These are phyloP conservation scores for Amoebophrya sp. DNA, from an alignment of 169 alveolate species.

Conservation along the genomic window DNA sequence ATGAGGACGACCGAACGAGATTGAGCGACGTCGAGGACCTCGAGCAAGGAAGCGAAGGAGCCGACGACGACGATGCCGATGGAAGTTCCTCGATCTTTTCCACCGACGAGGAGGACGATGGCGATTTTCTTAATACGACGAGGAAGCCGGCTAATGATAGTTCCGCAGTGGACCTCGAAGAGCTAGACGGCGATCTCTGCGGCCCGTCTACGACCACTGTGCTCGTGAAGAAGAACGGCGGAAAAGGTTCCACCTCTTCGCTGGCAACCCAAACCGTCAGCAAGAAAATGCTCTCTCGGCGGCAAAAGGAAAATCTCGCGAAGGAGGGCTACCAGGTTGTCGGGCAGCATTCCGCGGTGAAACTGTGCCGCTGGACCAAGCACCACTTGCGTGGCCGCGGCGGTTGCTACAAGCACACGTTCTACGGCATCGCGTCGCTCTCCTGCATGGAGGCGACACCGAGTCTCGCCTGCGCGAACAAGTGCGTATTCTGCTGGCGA, in stretches of 20 bases:
- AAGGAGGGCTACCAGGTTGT: conserved; percentile 49
- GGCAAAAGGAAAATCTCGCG: conserved; percentile 5
- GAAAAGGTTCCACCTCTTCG: neutral
- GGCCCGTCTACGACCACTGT: too few relatives aligned
- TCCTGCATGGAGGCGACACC: conserved; percentile 75
- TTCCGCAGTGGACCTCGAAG: too few relatives aligned
- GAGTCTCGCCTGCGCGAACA: conserved; percentile 72
- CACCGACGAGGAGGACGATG: too few relatives aligned
- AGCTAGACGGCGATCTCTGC: too few relatives aligned
- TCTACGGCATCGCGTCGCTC: conserved; percentile 61
- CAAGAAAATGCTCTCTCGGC: conserved; percentile 9
- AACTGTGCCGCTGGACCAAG: neutral
- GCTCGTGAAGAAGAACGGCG: neutral
- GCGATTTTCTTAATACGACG: too few relatives aligned
- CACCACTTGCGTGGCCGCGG: conserved; percentile 57
- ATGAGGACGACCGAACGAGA: too few relatives aligned
- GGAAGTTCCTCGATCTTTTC: too few relatives aligned
- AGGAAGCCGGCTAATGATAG: too few relatives aligned
- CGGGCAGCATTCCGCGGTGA: conserved; percentile 56
- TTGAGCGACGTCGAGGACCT: too few relatives aligned
- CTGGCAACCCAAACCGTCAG: neutral
- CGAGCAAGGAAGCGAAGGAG: too few relatives aligned
- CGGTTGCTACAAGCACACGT: conserved; percentile 72
- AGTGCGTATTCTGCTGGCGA: conserved; percentile 78
- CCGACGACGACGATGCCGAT: too few relatives aligned